phyloP scores from a whole-genome alignment of 371 early-diverging fungal species.

The Mucor saturninus region DNA sequence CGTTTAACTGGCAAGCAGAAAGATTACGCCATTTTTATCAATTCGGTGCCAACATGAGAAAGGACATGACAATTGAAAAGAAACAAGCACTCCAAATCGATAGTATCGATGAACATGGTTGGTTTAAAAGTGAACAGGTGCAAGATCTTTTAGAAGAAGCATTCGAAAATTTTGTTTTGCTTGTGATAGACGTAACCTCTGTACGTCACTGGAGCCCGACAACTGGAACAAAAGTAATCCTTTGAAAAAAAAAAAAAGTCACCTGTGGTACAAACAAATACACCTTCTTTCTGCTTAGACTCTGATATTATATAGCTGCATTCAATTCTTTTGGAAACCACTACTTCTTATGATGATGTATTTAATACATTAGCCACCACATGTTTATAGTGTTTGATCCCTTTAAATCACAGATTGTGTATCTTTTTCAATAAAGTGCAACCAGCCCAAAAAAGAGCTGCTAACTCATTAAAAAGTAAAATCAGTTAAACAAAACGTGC shows the following conservation, averaged over 20 bases:
- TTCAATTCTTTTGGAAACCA: too few relatives aligned
- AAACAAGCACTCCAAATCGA: conserved; percentile 16
- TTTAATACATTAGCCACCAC: too few relatives aligned
- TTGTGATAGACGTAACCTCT: conserved; percentile 36
- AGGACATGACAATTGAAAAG: conserved; percentile 9
- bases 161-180: conserved; percentile 42
- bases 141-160: conserved; percentile 37
- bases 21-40: conserved; percentile 37
- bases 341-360: too few relatives aligned
- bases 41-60: conserved; percentile 14
- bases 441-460: too few relatives aligned
- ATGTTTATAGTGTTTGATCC: too few relatives aligned
- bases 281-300: not conserved
- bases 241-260: conserved; percentile 9
- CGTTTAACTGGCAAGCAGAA: conserved; percentile 46
- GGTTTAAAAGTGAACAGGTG: conserved; percentile 30
- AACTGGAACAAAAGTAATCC: conserved; percentile 24
- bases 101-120: conserved; percentile 24
- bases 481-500: too few relatives aligned
- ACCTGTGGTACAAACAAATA: not conserved
- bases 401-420: too few relatives aligned
- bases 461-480: too few relatives aligned
- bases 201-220: conserved; percentile 32
- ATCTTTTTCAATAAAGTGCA: too few relatives aligned
- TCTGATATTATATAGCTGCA: too few relatives aligned